phyloP scores from a whole-genome alignment of 2,329 filamentous ascomycete species.

The Calonectria henricotiae region DNA sequence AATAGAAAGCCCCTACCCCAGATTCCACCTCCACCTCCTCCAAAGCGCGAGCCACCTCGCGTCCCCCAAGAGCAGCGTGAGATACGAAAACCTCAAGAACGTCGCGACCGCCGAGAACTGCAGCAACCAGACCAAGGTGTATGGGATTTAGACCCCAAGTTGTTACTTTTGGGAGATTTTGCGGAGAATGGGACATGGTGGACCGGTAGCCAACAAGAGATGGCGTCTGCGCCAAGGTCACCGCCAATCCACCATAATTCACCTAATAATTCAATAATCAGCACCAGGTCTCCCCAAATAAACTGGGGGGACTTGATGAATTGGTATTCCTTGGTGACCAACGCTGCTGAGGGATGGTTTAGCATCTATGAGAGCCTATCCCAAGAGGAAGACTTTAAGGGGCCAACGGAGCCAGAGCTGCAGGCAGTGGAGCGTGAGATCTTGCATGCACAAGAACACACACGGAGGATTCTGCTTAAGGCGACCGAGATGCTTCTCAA shows the following conservation, averaged over 20 bases:
- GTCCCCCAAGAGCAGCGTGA: constrained; percentile 49
- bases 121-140: constrained; percentile 44
- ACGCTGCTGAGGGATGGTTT: constrained; percentile 79
- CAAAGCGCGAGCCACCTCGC: constrained; percentile 56
- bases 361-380: constrained; percentile 71
- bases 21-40: constrained; percentile 35
- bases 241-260: constrained; percentile 43
- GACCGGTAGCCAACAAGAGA: constrained; percentile 73
- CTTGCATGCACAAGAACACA: constrained; percentile 76
- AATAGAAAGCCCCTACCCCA: constrained; percentile 49
- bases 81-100: constrained; percentile 59
- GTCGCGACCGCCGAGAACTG: constrained; percentile 41
- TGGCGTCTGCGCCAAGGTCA: constrained; percentile 39
- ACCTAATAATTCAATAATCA: constrained; percentile 38
- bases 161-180: constrained; percentile 81
- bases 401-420: constrained; percentile 58
- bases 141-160: constrained; percentile 80
- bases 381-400: constrained; percentile 51
- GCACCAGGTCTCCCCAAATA: constrained; percentile 74
- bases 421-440: constrained; percentile 66
- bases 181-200: constrained; percentile 89
- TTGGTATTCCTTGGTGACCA: constrained; percentile 83
- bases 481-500: constrained; percentile 86
- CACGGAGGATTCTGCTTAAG: constrained; percentile 81
- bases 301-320: constrained; percentile 81